These are phyloP conservation scores for Fusarium avenaceum DNA, from an alignment of 2,329 filamentous ascomycete species.

Conservation along the genomic window DNA sequence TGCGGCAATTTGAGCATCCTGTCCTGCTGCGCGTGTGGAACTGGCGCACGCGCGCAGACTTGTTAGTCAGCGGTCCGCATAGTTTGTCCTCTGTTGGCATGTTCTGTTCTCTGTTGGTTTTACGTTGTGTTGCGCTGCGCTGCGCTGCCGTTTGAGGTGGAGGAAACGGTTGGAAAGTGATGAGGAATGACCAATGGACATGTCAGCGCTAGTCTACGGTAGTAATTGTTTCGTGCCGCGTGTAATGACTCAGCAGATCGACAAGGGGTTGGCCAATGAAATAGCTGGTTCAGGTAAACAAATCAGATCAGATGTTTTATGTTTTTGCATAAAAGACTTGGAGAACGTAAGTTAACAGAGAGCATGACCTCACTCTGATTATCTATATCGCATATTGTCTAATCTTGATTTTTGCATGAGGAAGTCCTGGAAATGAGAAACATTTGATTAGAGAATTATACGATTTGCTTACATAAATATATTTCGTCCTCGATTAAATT, in stretches of 20 bases:
- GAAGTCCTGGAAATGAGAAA: too few species aligned
- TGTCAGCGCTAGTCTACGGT: not conserved
- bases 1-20: conserved; percentile 24
- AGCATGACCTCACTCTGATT: too few species aligned
- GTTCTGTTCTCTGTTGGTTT: not conserved
- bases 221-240: not conserved
- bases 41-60: conserved; percentile 8
- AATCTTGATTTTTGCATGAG: too few species aligned
- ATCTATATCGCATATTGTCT: too few species aligned
- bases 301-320: too few species aligned
- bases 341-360: too few species aligned
- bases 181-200: not conserved
- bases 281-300: not conserved
- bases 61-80: not conserved
- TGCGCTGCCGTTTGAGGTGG: not conserved
- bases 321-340: too few species aligned
- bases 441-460: too few species aligned
- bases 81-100: not conserved
- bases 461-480: too few species aligned
- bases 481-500: too few species aligned
- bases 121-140: not conserved
- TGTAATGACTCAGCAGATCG: not conserved
- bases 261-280: not conserved
- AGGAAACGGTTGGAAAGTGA: not conserved
- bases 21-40: conserved; percentile 21